Evolutionary conservation across 2,329 filamentous ascomycete species (phyloP).

Genomic region (Chaetomium sp.): DNA sequence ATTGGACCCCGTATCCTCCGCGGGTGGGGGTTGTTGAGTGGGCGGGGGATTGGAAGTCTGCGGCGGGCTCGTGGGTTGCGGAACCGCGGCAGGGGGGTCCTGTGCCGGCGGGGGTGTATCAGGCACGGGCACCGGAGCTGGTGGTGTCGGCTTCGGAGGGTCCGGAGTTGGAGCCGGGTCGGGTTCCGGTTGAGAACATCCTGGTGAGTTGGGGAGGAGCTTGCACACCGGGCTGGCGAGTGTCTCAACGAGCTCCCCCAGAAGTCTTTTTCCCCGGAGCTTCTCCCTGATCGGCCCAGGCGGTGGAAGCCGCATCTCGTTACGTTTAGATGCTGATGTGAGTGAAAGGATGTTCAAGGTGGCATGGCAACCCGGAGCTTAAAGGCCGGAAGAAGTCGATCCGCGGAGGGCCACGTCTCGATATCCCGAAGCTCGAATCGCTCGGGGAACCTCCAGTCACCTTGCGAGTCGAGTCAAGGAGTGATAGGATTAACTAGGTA

Average conservation of each 20-base stretch:
- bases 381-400: background rate
- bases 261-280: conserved; percentile 16
- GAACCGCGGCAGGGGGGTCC: background rate
- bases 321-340: background rate
- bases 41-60: background rate
- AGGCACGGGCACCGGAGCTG: conserved; percentile 7
- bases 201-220: background rate
- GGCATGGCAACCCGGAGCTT: conserved; percentile 7
- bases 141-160: background rate
- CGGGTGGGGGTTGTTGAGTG: conserved; percentile 2
- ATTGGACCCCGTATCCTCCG: background rate
- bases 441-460: no score
- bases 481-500: background rate
- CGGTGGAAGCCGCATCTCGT: conserved; percentile 22
- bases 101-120: conserved; percentile 7
- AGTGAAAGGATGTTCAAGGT: background rate
- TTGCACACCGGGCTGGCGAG: conserved; percentile 17
- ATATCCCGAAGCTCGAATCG: background rate
- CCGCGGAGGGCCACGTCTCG: background rate
- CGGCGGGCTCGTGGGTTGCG: background rate
- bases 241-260: conserved; percentile 10
- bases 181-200: conserved; percentile 14
- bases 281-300: conserved; percentile 3
- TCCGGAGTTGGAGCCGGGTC: conserved; percentile 8
- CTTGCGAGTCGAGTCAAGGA: background rate